Conservation (phyloP, 805 yeast genomes). For the Candida verbasci region DNA sequence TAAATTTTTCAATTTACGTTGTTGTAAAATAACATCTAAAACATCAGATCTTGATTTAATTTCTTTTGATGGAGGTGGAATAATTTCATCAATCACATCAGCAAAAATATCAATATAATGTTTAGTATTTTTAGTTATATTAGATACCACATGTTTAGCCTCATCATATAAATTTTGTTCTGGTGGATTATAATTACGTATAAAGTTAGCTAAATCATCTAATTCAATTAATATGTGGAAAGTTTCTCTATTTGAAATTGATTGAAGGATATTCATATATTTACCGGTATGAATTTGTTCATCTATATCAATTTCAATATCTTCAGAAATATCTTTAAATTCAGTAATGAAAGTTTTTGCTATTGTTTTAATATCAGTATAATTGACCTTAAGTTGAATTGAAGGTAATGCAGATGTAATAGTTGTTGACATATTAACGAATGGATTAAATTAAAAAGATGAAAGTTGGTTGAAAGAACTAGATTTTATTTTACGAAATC, state of each 20-base stretch:
- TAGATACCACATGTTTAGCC: conserved; percentile 9
- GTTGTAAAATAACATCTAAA: conserved; percentile 86
- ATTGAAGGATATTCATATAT: conserved; percentile 69
- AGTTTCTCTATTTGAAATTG: conserved; percentile 78
- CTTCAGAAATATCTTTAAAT: conserved; percentile 19
- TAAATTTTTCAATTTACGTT: conserved; percentile 78
- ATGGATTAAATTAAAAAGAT: not conserved
- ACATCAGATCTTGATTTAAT: conserved; percentile 83
- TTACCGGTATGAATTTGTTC: conserved; percentile 44
- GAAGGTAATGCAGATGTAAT: conserved; percentile 49
- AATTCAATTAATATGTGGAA: conserved; percentile 69
- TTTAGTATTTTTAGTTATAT: conserved; percentile 65
- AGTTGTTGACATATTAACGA: conserved; percentile 17
- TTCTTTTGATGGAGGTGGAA: conserved; percentile 85
- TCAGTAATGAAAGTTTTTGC: conserved; percentile 65
- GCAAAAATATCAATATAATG: conserved; percentile 78
- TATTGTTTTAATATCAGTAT: conserved; percentile 54
- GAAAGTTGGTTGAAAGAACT: not conserved
- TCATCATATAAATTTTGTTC: conserved; percentile 8
- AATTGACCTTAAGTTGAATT: conserved; percentile 68
- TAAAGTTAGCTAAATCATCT: conserved; percentile 77
- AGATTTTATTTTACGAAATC: not conserved
- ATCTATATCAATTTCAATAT: conserved; percentile 16
- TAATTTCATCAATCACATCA: conserved; percentile 66
- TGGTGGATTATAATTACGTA: conserved; percentile 7